Conservation (phyloP, 805 yeast species). For the Wickerhamomyces queroliae region DNA sequence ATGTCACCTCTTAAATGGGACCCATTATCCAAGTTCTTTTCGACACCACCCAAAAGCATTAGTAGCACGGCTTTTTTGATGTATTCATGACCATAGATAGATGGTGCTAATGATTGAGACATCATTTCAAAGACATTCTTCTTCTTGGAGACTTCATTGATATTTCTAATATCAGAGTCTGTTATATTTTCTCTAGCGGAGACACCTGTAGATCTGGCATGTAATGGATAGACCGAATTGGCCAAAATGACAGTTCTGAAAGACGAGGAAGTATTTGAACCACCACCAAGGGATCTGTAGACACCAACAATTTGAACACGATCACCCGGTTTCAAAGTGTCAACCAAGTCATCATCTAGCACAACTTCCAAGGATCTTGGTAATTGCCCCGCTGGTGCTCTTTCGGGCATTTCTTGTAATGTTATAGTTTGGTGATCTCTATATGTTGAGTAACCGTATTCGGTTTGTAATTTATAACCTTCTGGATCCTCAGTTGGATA, state of each 20-base stretch:
- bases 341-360: conserved; percentile 94
- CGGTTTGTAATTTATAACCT: conserved; percentile 83
- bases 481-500: conserved; percentile 92
- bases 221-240: conserved; percentile 83
- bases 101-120: conserved; percentile 88
- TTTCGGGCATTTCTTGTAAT: conserved; percentile 96
- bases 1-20: conserved; percentile 98
- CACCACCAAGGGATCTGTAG: conserved; percentile 84
- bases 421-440: conserved; percentile 92
- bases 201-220: conserved; percentile 83
- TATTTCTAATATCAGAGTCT: conserved; percentile 80
- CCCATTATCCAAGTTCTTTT: conserved; percentile 90
- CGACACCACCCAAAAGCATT: conserved; percentile 91
- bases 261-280: conserved; percentile 47
- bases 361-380: conserved; percentile 91
- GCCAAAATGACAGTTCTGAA: conserved; percentile 83
- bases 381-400: conserved; percentile 96
- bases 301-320: conserved; percentile 92
- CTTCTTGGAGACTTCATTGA: conserved; percentile 70
- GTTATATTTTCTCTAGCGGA: conserved; percentile 64
- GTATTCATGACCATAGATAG: conserved; percentile 88
- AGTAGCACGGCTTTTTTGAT: conserved; percentile 87
- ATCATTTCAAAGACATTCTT: conserved; percentile 70
- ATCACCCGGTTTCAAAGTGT: conserved; percentile 91
- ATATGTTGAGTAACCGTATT: conserved; percentile 88